A percentile compares a stretch with the other conserved stretches of the same genome.
phyloP scores from a whole-genome alignment of 1,284 basidiomycete species.

The Hortiboletus rubellus region DNA sequence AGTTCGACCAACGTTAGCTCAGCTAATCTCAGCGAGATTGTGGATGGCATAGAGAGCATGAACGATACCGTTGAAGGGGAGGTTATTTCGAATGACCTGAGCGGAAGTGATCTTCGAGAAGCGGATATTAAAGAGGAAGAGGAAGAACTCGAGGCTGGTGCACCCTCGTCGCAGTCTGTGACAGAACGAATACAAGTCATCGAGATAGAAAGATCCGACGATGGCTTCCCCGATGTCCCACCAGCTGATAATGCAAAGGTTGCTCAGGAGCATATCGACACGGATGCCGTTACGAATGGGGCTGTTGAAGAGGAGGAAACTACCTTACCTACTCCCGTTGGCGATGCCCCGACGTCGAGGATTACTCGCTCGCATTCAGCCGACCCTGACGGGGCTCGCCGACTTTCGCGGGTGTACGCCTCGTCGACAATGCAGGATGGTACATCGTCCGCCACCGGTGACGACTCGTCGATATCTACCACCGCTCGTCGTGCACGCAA shows the following conservation, averaged over 20 bases:
- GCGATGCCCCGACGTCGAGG: slow-evolving; percentile 40
- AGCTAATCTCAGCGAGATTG: slow-evolving; percentile 27
- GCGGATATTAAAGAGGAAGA: slow-evolving; percentile 36
- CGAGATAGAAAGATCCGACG: slow-evolving; percentile 29
- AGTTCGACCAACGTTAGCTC: slow-evolving; percentile 32
- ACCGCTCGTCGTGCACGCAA: slow-evolving; percentile 48
- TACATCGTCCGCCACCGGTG: slow-evolving; percentile 56
- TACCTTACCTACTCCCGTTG: slow-evolving; percentile 41
- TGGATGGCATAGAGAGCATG: slow-evolving; percentile 35
- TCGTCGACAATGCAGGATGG: slow-evolving; percentile 43
- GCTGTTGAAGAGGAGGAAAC: slow-evolving; percentile 30
- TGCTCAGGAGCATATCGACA: slow-evolving; percentile 20
- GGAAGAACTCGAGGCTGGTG: slow-evolving; percentile 25
- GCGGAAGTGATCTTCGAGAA: slow-evolving; percentile 23
- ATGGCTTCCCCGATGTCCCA: slow-evolving; percentile 17
- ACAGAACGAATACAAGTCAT: slow-evolving; percentile 18
- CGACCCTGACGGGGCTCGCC: slow-evolving; percentile 60
- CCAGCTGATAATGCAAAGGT: slow-evolving; percentile 27
- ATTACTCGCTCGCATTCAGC: slow-evolving; percentile 75
- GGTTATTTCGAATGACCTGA: slow-evolving; percentile 12
- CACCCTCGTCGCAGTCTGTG: slow-evolving; percentile 18
- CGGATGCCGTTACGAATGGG: slow-evolving; percentile 24
- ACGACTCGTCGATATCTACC: slow-evolving; percentile 64
- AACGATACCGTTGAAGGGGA: slow-evolving; percentile 30
- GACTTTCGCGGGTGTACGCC: slow-evolving; percentile 57